These are phyloP conservation scores for Verticillium isaacii DNA, from an alignment of 2,329 filamentous ascomycete species.

Conservation along the genomic window DNA sequence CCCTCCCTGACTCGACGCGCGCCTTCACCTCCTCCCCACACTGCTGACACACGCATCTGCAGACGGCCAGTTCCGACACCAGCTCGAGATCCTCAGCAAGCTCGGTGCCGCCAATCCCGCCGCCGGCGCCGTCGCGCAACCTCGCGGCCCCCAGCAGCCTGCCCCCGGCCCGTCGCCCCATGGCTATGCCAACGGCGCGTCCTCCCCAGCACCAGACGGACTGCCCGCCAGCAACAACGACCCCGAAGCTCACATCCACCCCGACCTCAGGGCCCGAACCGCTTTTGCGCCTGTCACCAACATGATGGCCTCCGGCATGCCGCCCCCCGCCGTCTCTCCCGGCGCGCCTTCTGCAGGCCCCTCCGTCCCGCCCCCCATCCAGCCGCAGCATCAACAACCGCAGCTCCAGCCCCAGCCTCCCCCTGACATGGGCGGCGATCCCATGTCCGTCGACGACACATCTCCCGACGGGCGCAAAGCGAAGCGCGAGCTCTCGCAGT, in stretches of 20 bases:
- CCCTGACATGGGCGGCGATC: conserved; percentile 17
- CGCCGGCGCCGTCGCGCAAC: conserved; percentile 19
- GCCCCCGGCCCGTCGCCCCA: conserved; percentile 30
- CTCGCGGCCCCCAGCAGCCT: conserved; percentile 20
- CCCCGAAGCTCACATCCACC: conserved; percentile 42
- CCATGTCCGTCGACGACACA: conserved; percentile 25
- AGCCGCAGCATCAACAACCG: conserved; percentile 13
- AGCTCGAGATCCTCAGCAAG: conserved; percentile 38
- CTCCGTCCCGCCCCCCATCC: conserved; percentile 24
- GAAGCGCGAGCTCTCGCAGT: conserved; percentile 89
- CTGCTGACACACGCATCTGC: conserved; percentile 3
- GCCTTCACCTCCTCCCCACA: not conserved
- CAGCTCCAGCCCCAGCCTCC: conserved; percentile 13
- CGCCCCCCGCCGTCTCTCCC: conserved; percentile 8
- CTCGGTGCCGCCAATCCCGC: conserved; percentile 27
- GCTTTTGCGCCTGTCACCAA: conserved; percentile 18
- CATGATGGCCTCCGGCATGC: conserved; percentile 26
- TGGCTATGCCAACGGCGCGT: conserved; percentile 36
- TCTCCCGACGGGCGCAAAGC: conserved; percentile 61
- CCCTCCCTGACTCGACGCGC: not conserved
- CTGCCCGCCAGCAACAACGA: conserved; percentile 26
- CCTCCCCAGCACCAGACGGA: conserved; percentile 27
- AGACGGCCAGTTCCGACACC: conserved; percentile 31
- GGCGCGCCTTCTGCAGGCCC: conserved; percentile 4
- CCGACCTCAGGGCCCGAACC: conserved; percentile 35